Evolutionary conservation across 257 asterid species (phyloP).

Genomic region (Gardenia jasminoides): DNA sequence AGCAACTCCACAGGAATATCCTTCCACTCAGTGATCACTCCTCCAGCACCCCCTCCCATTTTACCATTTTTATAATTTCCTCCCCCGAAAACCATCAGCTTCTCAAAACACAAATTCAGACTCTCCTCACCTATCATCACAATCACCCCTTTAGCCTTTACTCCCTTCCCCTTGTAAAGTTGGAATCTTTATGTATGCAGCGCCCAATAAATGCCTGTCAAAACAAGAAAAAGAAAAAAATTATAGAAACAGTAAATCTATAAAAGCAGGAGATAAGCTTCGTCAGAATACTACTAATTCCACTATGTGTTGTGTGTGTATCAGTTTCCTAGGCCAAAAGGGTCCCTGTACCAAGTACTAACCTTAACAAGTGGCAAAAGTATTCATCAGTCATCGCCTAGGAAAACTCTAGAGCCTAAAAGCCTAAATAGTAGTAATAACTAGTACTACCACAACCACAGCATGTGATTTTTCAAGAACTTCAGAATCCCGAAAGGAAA

Average conservation of each 20-base stretch:
- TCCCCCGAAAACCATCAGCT: conserved; percentile 50
- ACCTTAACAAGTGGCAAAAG: conserved; percentile 12
- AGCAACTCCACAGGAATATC: conserved; percentile 88
- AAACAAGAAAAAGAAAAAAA: background rate
- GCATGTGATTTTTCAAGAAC: background rate
- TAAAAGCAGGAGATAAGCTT: conserved; percentile 14
- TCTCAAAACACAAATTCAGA: conserved; percentile 60
- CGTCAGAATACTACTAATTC: background rate
- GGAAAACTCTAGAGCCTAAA: conserved; percentile 15
- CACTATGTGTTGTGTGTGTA: background rate
- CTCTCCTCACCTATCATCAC: conserved; percentile 45
- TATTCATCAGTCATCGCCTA: background rate
- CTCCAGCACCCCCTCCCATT: conserved; percentile 49
- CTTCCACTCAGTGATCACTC: conserved; percentile 75
- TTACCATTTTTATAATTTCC: conserved; percentile 17
- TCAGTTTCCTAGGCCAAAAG: conserved; percentile 12
- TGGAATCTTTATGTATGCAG: background rate
- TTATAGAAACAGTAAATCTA: background rate
- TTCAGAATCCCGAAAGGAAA: background rate
- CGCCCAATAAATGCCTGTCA: conserved; percentile 2
- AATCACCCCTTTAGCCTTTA: background rate
- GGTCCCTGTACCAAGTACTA: background rate
- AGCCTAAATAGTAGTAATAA: no score
- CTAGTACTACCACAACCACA: no score
- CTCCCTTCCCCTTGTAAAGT: conserved; percentile 5